Base-by-base conservation (phyloP, 2,329 filamentous ascomycete species). In the Chaetomium sp. region DNA sequence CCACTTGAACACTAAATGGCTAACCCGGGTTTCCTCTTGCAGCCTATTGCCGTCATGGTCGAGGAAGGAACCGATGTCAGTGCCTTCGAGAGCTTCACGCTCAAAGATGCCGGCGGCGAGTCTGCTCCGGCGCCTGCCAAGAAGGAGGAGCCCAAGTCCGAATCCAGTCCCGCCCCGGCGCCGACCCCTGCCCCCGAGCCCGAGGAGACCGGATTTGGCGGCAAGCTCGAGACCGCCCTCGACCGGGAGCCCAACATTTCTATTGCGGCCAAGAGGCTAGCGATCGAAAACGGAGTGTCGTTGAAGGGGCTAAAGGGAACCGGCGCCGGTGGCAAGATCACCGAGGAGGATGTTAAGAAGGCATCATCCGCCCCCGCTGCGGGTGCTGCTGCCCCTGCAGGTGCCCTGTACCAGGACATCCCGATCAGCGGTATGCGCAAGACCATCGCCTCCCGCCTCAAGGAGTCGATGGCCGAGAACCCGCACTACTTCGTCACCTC, bases 401-500 rank as follows among this genome's bases (percentile, higher is more conserved):
- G 82, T 55, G 84, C 92, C 66, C 80, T 85, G 65, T 98, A 91
- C 80, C 89, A 93, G 80, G 95, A 99, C 76, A 87, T 87, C 67
- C 91, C 93, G 69, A 87, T 93, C 72, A 90, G 85, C 74, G 90
- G 90, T 78, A 99, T 99, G 95, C 93, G 95, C 84, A 98, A 97
- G 88, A 93, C 91, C 71, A 99, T 99, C 78, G 95, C 95, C 78
- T 88, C 82, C 79, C 92, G 95, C 72, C 90, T 99, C 66, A 89
- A 89, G 75, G 86, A 97, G 82, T 98, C 94, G 51, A 86, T 92
- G 78, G 87, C 91, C 79, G 89, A 94, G 81, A 98, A 97, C 86
- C 95, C 95, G 67, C 95, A 98, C 86, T 99, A 96, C 87, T 99
- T 94, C 78, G 94, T 99, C 74, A 92, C 92, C 73, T 90, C 92